Percentiles rank a stretch among this genome's conserved stretches.
Conservation (phyloP, 805 yeast genomes). For the Starmerella bombi region DNA sequence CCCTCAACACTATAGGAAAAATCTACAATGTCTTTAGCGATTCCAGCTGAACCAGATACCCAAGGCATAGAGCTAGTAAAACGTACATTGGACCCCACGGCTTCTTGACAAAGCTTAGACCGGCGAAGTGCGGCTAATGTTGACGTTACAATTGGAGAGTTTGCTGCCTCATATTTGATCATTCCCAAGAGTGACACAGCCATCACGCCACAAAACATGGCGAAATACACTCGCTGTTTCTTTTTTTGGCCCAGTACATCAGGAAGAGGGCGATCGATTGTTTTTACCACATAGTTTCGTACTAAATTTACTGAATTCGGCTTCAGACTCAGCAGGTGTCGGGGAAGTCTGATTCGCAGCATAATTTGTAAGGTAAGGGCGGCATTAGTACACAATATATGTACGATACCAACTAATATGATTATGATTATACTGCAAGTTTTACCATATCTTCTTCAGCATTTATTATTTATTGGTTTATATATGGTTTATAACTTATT, state of each 20-base stretch:
- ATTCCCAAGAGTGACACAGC: slow-evolving; percentile 47
- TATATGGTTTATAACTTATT: no score
- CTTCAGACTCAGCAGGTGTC: neutral
- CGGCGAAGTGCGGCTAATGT: slow-evolving; percentile 77
- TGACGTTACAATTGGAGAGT: slow-evolving; percentile 78
- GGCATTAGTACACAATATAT: no score
- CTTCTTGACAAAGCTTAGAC: slow-evolving; percentile 46
- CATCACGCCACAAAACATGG: slow-evolving; percentile 41
- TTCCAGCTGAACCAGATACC: slow-evolving; percentile 74
- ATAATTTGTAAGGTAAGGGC: no score
- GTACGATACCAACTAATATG: no score
- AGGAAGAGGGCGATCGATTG: slow-evolving; percentile 70
- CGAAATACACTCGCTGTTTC: slow-evolving; percentile 42
- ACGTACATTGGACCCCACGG: slow-evolving; percentile 62
- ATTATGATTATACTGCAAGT: no score
- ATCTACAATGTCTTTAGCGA: slow-evolving; percentile 69
- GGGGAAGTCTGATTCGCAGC: no score
- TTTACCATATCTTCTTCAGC: no score
- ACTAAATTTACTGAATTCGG: neutral
- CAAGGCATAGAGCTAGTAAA: slow-evolving; percentile 72
- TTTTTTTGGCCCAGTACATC: slow-evolving; percentile 35
- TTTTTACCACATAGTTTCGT: slow-evolving; percentile 17
- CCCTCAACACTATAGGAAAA: slow-evolving; percentile 63
- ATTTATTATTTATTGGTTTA: no score
- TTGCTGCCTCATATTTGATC: slow-evolving; percentile 84